A percentile compares a stretch with the other conserved stretches of the same genome.
Evolutionary conservation across 1,284 basidiomycete species (phyloP).

Genomic region (Austroboletus olivaceoglutinosus): DNA sequence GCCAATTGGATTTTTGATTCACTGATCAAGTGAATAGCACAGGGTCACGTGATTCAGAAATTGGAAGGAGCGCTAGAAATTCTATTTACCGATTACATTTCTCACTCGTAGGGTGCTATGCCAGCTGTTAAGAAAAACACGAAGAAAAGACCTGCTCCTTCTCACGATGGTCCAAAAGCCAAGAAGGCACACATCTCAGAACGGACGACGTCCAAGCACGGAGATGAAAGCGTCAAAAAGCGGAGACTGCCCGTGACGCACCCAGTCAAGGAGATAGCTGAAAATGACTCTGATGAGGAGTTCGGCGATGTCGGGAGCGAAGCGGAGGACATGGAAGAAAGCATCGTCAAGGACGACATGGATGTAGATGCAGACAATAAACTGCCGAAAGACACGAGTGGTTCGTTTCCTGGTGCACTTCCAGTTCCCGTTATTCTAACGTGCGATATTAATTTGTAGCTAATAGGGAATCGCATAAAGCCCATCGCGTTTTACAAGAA

Average conservation of each 20-base stretch:
- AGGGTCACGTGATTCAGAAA: conserved; percentile 13
- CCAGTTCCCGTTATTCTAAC: conserved; percentile 1
- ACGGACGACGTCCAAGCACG: conserved; percentile 24
- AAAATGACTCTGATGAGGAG: conserved; percentile 34
- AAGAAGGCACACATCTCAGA: conserved; percentile 50
- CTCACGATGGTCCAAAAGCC: conserved; percentile 46
- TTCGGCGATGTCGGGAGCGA: conserved; percentile 31
- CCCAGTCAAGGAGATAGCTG: conserved; percentile 33
- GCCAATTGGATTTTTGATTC: no score
- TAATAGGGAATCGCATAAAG: conserved; percentile 63
- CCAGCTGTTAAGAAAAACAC: conserved; percentile 30
- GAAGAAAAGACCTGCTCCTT: conserved; percentile 50
- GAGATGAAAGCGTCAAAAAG: conserved; percentile 39
- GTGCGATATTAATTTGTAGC: conserved; percentile 36
- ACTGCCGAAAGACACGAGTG: conserved; percentile 51
- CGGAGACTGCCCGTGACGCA: conserved; percentile 55
- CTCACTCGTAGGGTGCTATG: conserved; percentile 16
- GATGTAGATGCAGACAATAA: conserved; percentile 9
- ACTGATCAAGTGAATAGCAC: no score
- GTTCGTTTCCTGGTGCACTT: conserved; percentile 35
- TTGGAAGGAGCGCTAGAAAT: no score
- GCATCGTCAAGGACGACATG: conserved; percentile 18
- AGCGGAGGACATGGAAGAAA: conserved; percentile 19
- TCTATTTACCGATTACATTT: no score
- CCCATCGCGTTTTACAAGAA: conserved; percentile 59